Percentiles rank a stretch among this genome's conserved stretches.
phyloP scores from a whole-genome alignment of 139 green algal species.

The Choricystis sp. region DNA sequence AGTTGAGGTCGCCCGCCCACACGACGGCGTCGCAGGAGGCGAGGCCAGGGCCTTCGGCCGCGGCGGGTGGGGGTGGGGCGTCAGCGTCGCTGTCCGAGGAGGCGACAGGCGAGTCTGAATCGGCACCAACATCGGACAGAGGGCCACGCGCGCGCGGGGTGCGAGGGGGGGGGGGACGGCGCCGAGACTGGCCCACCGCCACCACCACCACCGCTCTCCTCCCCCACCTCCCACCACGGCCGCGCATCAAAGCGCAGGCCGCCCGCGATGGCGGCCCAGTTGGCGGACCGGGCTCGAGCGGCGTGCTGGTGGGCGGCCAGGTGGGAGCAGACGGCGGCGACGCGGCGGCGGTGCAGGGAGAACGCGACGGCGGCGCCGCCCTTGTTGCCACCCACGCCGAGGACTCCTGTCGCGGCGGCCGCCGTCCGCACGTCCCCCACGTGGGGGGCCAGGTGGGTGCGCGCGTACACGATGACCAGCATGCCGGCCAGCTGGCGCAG shows the following conservation, averaged over 20 bases:
- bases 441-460: slow-evolving; percentile 15
- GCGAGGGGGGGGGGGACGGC: not conserved
- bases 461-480: slow-evolving; percentile 52
- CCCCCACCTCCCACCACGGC: slow-evolving; percentile 1
- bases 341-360: slow-evolving; percentile 45
- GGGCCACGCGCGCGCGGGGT: not conserved
- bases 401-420: slow-evolving; percentile 69
- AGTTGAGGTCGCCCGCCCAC: slow-evolving; percentile 91
- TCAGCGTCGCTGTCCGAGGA: not conserved
- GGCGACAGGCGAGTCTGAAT: not conserved
- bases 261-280: slow-evolving; percentile 62
- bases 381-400: slow-evolving; percentile 92
- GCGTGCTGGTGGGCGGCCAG: slow-evolving; percentile 79
- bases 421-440: slow-evolving; percentile 64
- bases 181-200: too few relatives aligned
- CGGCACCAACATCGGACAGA: not conserved
- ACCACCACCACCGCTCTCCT: not conserved
- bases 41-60: slow-evolving; percentile 23
- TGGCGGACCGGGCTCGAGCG: slow-evolving; percentile 63
- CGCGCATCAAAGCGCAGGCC: slow-evolving; percentile 43
- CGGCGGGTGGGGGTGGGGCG: not conserved
- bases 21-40: slow-evolving; percentile 43
- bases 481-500: slow-evolving; percentile 76
- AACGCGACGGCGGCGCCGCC: slow-evolving; percentile 74
- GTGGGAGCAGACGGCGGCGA: slow-evolving; percentile 69